Percentiles rank a stretch among this genome's conserved stretches.
phyloP scores from a whole-genome alignment of 495 filamentous ascomycete genomes.

The Tirmania nivea region DNA sequence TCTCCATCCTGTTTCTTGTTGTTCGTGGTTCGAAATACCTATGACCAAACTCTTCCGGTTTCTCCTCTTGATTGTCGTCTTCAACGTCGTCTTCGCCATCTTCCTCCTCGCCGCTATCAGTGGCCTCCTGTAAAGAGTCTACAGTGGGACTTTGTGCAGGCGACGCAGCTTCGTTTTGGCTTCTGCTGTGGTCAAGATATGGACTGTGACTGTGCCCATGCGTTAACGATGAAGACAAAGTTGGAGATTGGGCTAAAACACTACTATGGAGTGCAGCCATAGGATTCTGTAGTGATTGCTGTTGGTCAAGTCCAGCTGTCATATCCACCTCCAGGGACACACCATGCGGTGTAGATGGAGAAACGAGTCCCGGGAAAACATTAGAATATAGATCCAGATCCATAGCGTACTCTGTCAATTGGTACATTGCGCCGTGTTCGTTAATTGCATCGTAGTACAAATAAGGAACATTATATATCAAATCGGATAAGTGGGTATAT shows the following conservation, averaged over 20 bases:
- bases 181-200: neutral
- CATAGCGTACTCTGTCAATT: slow-evolving; percentile 10
- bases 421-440: slow-evolving; percentile 1
- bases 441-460: slow-evolving; percentile 14
- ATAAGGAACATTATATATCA: slow-evolving; percentile 4
- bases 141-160: neutral
- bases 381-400: slow-evolving; percentile 15
- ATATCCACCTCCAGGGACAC: slow-evolving; percentile 3
- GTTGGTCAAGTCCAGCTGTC: slow-evolving; percentile 8
- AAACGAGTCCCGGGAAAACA: slow-evolving; percentile 5
- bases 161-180: neutral
- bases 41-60: slow-evolving; percentile 2
- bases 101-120: neutral
- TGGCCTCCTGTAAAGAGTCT: neutral
- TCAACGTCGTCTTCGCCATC: slow-evolving; percentile 9
- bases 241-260: slow-evolving; percentile 1
- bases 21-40: slow-evolving; percentile 2
- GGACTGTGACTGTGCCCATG: slow-evolving; percentile 1
- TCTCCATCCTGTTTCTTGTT: slow-evolving; percentile 13
- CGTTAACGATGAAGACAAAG: slow-evolving; percentile 6
- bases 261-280: slow-evolving; percentile 5
- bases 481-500: neutral
- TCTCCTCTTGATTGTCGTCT: neutral
- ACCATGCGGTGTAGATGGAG: neutral
- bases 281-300: slow-evolving; percentile 1